Evolutionary conservation across 1,284 basidiomycete species (phyloP), one percentile per base, ranked within the genome.

Genomic region (Ceratobasidium sp.): DNA sequence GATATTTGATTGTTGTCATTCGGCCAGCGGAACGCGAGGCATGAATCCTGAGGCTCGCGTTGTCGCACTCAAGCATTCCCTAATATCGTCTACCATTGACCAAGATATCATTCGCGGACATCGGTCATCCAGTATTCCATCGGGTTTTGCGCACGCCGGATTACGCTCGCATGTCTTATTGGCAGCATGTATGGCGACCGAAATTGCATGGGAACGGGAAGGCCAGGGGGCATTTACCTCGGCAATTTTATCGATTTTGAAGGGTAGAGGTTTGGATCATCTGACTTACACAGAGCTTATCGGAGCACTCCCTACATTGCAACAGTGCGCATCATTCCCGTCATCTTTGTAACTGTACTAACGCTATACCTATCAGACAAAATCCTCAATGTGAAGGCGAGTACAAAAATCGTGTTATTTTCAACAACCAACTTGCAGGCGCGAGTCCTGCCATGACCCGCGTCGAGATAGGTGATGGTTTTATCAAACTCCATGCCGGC

Each of bases 161-260:
- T 82, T 81, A 63, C 77, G 83, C 45, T 85, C 88, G 0, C 88
- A 92, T 80, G 85, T 87, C 45, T 83, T 89, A 53, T 84, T 92
- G 28, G 85, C 88, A 33, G 90, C 90, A 4, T 90, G 88, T 76
- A 84, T 84, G 47, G 82, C 86, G 13, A 87, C 86, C 5, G 87
- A 87, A 78, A 85, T 85, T 65, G 90, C 90, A 15, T 81, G 84
- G 4, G 91, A 92, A 80, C 86, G 89, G 17, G 79, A 77, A 6
- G 77, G 80, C 45, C 90, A 90, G 17, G 91, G 90, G 0, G 85
- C 83, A 77, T 89, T 92, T 80, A 92, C 91, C 2, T 83, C 82
- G 56, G 84, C 85, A 13, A 85, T 92, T 45, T 82, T 92, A 31
- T 82, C 86, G 28, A 83, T 86, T 47, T 86, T 85, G 67, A 83